These are phyloP conservation scores for Irpex sp. DNA, from an alignment of 1,284 basidiomycete species.

Conservation along the genomic window DNA sequence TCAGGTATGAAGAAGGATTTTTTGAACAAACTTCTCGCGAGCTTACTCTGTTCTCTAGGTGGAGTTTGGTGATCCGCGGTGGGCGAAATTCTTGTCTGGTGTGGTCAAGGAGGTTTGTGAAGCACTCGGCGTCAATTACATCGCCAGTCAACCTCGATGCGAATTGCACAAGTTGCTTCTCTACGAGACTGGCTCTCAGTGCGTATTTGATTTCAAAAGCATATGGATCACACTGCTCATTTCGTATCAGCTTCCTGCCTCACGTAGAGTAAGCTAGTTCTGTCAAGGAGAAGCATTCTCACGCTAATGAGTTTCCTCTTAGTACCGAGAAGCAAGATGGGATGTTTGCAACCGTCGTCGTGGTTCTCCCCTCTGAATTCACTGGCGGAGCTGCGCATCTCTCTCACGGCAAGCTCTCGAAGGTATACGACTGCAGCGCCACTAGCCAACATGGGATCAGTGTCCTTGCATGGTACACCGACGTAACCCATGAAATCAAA, in stretches of 20 bases:
- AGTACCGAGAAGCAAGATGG: conserved; percentile 37
- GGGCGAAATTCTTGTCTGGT: conserved; percentile 1
- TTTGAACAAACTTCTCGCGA: background rate
- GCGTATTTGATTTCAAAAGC: conserved; percentile 15
- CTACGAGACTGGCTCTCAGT: conserved; percentile 43
- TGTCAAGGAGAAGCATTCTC: background rate
- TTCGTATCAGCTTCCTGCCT: conserved; percentile 25
- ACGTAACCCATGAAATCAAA: conserved; percentile 43
- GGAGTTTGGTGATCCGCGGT: conserved; percentile 3
- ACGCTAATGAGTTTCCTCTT: background rate
- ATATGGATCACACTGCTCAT: background rate
- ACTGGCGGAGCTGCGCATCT: conserved; percentile 39
- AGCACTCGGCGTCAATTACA: conserved; percentile 3
- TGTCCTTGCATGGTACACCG: conserved; percentile 45
- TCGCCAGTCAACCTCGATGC: conserved; percentile 23
- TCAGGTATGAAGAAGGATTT: conserved; percentile 3
- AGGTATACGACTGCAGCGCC: conserved; percentile 30
- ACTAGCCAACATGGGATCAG: conserved; percentile 28
- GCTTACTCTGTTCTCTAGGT: conserved; percentile 1
- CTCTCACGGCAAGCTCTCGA: conserved; percentile 28
- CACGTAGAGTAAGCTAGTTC: conserved; percentile 29
- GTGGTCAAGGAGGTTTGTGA: conserved; percentile 24
- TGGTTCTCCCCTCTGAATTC: conserved; percentile 40
- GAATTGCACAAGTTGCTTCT: conserved; percentile 41
- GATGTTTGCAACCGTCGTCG: conserved; percentile 42